Percentiles rank a stretch among this genome's conserved stretches.
Evolutionary conservation across 2,329 filamentous ascomycete species (phyloP).

Genomic region (Truncatella angustata): DNA sequence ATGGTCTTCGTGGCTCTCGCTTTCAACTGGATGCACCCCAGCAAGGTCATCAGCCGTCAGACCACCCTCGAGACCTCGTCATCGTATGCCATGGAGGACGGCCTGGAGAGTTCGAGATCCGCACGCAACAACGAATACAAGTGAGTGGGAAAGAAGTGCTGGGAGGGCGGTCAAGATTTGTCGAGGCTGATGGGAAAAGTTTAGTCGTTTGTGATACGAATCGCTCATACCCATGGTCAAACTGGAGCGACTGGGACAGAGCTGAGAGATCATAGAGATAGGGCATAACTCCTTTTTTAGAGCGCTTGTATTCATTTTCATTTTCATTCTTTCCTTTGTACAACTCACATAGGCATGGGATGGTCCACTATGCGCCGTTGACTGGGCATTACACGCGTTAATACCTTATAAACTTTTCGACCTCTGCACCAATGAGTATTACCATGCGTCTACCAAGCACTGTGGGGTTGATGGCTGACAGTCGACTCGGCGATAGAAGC

Average conservation of each 20-base stretch:
- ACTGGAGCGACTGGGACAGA: background rate
- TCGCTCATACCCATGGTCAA: background rate
- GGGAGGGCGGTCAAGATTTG: background rate
- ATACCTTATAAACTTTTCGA: no score
- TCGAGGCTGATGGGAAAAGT: background rate
- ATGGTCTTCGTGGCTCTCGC: constrained; percentile 15
- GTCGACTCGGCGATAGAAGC: no score
- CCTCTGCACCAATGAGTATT: no score
- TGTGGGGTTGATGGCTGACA: no score
- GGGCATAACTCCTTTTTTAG: no score
- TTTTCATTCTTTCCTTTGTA: no score
- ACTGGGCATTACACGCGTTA: no score
- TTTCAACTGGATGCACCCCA: constrained; percentile 16
- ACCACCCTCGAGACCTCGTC: background rate
- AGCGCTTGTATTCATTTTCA: background rate
- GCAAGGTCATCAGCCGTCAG: constrained; percentile 9
- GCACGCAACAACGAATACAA: constrained; percentile 3
- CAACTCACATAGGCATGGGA: no score
- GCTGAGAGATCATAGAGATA: background rate
- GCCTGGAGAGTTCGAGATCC: background rate
- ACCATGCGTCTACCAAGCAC: no score
- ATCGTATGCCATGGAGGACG: constrained; percentile 4
- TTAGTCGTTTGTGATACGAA: background rate
- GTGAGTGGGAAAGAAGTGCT: background rate
- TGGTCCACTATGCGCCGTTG: no score